Percentiles rank a stretch among this genome's conserved stretches.
These are phyloP conservation scores for Corymbia citriodora DNA, from an alignment of 441 rosid species.

Conservation along the genomic window DNA sequence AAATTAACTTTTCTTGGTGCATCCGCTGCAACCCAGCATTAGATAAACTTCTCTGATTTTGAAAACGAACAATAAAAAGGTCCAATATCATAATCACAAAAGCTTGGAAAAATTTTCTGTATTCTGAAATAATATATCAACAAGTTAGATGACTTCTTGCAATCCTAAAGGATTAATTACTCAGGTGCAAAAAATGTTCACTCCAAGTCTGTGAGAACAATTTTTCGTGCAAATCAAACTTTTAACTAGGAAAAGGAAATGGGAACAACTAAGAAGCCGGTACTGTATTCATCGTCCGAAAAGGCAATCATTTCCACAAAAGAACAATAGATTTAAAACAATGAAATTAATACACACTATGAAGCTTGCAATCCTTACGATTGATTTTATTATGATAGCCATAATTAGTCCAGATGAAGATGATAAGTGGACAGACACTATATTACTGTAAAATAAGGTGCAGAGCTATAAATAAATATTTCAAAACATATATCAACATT, in stretches of 20 bases:
- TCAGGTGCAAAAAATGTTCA: neutral
- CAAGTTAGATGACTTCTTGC: neutral
- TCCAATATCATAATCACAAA: neutral
- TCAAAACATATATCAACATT: slow-evolving; percentile 37
- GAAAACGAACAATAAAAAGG: neutral
- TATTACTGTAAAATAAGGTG: neutral
- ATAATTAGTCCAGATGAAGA: too few relatives aligned
- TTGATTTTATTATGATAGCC: neutral
- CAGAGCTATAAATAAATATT: neutral
- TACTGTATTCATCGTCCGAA: neutral
- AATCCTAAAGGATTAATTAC: neutral
- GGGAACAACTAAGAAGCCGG: neutral
- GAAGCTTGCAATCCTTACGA: neutral
- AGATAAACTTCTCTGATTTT: neutral
- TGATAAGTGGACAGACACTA: neutral
- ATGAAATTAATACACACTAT: neutral
- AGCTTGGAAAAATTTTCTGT: neutral
- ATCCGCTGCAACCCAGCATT: neutral
- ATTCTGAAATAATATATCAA: neutral
- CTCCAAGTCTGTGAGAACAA: neutral
- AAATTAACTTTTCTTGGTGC: neutral
- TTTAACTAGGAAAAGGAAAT: neutral
- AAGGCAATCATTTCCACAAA: neutral
- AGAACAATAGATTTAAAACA: neutral
- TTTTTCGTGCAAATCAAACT: neutral